Evolutionary conservation across 441 rosid genomes (phyloP).

Genomic region (Eugenia klotzschiana): DNA sequence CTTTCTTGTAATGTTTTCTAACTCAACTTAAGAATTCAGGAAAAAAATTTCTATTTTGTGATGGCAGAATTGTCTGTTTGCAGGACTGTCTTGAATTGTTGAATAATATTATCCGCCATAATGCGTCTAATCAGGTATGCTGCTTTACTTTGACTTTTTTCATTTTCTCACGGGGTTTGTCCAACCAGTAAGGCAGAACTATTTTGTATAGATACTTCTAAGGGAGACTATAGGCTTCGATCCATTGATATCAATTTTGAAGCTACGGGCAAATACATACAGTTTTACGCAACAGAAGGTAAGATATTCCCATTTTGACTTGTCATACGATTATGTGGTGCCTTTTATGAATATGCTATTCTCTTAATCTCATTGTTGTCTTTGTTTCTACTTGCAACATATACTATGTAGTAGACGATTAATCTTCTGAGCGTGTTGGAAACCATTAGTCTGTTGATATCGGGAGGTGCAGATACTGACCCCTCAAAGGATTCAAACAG

Average conservation of each 20-base stretch:
- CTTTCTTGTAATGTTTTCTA: background rate
- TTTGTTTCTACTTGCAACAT: constrained; percentile 26
- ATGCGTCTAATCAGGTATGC: constrained; percentile 77
- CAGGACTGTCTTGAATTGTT: constrained; percentile 90
- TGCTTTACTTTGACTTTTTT: background rate
- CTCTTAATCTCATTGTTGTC: constrained; percentile 26
- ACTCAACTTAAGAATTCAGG: background rate
- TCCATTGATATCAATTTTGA: constrained; percentile 56
- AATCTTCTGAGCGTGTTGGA: constrained; percentile 76
- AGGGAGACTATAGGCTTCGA: constrained; percentile 93
- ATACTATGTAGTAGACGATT: constrained; percentile 80
- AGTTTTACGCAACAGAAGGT: constrained; percentile 96
- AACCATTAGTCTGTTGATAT: constrained; percentile 68
- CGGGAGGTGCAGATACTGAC: constrained; percentile 57
- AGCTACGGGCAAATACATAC: constrained; percentile 63
- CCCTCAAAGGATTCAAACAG: constrained; percentile 63
- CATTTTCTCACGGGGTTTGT: background rate
- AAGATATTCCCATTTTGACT: constrained; percentile 30
- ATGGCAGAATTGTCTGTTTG: background rate
- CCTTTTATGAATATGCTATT: background rate
- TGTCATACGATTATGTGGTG: background rate
- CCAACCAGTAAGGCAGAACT: constrained; percentile 14
- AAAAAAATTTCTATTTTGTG: background rate
- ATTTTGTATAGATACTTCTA: constrained; percentile 45
- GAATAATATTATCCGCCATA: constrained; percentile 82